Percentiles rank a stretch among this genome's conserved stretches.
phyloP scores from a whole-genome alignment of 768 basidiomycete genomes.

The Arthromyces matolae region DNA sequence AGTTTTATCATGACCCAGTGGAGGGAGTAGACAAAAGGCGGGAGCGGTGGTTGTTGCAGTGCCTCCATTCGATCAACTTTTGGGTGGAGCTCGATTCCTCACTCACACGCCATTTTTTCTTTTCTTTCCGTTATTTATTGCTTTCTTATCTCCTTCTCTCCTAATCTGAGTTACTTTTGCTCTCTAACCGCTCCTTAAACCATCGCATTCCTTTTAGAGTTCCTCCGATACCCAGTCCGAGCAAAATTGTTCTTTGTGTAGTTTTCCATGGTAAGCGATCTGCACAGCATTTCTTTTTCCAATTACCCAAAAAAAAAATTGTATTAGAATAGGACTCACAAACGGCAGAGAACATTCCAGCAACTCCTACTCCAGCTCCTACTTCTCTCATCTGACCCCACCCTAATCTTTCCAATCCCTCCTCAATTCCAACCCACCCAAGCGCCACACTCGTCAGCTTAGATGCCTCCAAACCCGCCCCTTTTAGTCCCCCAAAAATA shows the following conservation, averaged over 20 bases:
- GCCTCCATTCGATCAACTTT: constrained; percentile 17
- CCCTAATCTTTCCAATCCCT: constrained; percentile 34
- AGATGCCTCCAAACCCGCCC: constrained; percentile 54
- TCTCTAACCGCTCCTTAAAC: constrained; percentile 27
- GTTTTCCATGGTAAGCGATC: constrained; percentile 57
- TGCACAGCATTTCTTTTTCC: constrained; percentile 21
- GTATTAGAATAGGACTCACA: no score
- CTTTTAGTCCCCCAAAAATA: constrained; percentile 66
- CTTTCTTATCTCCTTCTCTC: background rate
- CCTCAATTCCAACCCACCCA: constrained; percentile 44
- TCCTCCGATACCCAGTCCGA: constrained; percentile 59
- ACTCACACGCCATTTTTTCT: constrained; percentile 6
- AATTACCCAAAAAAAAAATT: constrained; percentile 4
- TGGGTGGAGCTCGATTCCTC: constrained; percentile 7
- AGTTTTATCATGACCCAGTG: constrained; percentile 59
- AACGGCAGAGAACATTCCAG: constrained; percentile 50
- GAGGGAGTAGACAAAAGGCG: constrained; percentile 20
- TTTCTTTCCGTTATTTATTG: background rate
- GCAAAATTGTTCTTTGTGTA: constrained; percentile 41
- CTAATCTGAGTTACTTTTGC: constrained; percentile 18
- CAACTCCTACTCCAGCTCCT: constrained; percentile 65
- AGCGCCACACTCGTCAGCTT: constrained; percentile 40
- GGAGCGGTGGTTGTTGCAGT: no score
- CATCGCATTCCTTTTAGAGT: constrained; percentile 46
- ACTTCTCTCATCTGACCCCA: constrained; percentile 43